Conservation (phyloP, 345 rosid genomes). For the Geranium rotundifolium region DNA sequence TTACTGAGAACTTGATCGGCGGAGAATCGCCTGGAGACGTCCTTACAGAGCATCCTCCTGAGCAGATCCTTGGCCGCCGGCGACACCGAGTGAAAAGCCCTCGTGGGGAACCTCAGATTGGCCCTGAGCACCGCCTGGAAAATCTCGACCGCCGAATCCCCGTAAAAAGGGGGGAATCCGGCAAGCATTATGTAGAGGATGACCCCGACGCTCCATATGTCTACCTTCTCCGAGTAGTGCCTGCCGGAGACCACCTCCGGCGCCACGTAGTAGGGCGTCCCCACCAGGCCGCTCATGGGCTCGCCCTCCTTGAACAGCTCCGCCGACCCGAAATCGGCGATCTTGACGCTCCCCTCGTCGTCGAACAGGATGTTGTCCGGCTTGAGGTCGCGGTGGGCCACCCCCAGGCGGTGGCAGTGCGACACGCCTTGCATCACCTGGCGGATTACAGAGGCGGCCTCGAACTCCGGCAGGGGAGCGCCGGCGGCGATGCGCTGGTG, state of each 20-base stretch:
- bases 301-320: conserved; percentile 29
- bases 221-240: conserved; percentile 62
- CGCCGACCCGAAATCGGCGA: conserved; percentile 79
- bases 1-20: conserved; percentile 72
- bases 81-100: conserved; percentile 36
- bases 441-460: conserved; percentile 27
- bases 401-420: conserved; percentile 55
- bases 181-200: conserved; percentile 62
- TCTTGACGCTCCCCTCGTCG: conserved; percentile 22
- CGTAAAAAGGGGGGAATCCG: conserved; percentile 64
- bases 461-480: conserved; percentile 27
- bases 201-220: conserved; percentile 80
- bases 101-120: conserved; percentile 54
- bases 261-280: conserved; percentile 81
- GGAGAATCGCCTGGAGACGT: conserved; percentile 55
- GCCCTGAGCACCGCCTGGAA: conserved; percentile 59
- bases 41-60: conserved; percentile 72
- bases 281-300: conserved; percentile 40
- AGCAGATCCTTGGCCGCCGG: conserved; percentile 50
- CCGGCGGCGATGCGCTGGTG: conserved; percentile 28
- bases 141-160: conserved; percentile 55
- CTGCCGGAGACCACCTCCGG: conserved; percentile 72
- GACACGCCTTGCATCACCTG: conserved; percentile 47
- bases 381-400: conserved; percentile 73
- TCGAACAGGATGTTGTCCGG: conserved; percentile 67